Evolutionary conservation across 768 basidiomycete species (phyloP), one percentile per base, ranked within the genome.

Genomic region (Termitomyces titanicus): DNA sequence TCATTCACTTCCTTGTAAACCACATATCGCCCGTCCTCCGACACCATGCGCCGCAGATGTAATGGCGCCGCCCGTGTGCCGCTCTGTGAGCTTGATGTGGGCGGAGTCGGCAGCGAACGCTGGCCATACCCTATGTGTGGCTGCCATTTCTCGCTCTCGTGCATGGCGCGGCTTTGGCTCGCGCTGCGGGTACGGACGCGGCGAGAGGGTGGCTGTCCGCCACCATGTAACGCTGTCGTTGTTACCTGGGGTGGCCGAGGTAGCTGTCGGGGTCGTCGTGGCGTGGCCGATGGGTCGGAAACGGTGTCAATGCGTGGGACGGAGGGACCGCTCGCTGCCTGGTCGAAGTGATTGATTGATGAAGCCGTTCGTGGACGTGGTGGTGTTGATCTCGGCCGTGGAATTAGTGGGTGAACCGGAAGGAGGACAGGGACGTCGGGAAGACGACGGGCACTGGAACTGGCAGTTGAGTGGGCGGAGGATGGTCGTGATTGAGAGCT

Each of bases 31-130:
- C 59, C 59, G 20, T 47, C 44, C 13, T 61, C 59, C 9, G 52
- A 33, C 10, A 57, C 18, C 27, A 43, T 33, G 29, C 39, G 35
- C 43, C 46, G 55, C 3, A 46, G 20, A 5, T 13, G 47, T 17
- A 43, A 31, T 13, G 49, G 37, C 29, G 20, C 20, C 2, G 4
- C n/a, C 22, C 29, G 34, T 13, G 17, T 35, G 8, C 18, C 33
- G 15, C 18, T n/a, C 13, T 34, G 56, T 11, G 59, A 55, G 45
- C 47, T 53, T 33, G 60, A 54, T 20, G 57, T 56, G 29, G 79
- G 77, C 13, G 78, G 76, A 0, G 70, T 74, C 24, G 79, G 79
- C 3, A 80, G 60, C 22, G 70, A 71, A 49, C 78, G 74, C 31
- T 71, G 69, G 39, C 61, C 49, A 17, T 70, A 71, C 9, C 49